phyloP scores from a whole-genome alignment of 352 stramenopile species.

The Peronospora farinosa region DNA sequence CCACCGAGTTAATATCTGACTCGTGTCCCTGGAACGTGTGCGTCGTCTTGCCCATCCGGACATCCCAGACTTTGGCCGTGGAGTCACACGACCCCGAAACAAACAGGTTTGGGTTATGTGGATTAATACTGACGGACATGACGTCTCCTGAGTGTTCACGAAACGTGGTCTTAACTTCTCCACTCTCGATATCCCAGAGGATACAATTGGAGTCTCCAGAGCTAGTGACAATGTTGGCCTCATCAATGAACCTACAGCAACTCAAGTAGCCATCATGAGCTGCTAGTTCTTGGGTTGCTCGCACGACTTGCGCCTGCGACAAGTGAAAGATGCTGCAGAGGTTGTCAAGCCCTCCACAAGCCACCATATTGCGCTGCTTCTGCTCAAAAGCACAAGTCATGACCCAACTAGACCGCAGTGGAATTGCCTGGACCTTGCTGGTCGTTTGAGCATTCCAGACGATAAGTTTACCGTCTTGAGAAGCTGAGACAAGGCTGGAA shows the following conservation, averaged over 20 bases:
- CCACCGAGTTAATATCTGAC: constrained; percentile 98
- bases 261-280: constrained; percentile 97
- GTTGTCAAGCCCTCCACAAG: constrained; percentile 98
- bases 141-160: constrained; percentile 96
- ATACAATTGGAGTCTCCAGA: constrained; percentile 98
- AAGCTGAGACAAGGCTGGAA: constrained; percentile 88
- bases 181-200: constrained; percentile 96
- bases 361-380: constrained; percentile 94
- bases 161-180: constrained; percentile 92
- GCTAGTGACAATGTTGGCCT: constrained; percentile 90
- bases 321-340: constrained; percentile 99
- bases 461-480: constrained; percentile 98
- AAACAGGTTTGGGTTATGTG: constrained; percentile 95
- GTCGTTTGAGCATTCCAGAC: constrained; percentile 97
- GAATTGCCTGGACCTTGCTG: constrained; percentile 96
- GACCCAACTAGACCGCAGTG: constrained; percentile 96
- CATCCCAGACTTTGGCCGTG: constrained; percentile 97
- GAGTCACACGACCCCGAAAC: constrained; percentile 95
- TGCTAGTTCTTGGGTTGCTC: constrained; percentile 92
- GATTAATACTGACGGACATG: constrained; percentile 94
- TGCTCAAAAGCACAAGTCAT: constrained; percentile 99
- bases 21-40: constrained; percentile 97
- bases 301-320: constrained; percentile 83
- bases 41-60: constrained; percentile 91
- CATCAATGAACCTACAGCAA: constrained; percentile 97